phyloP scores from a whole-genome alignment of 2,329 filamentous ascomycete species.

The Nothomitra cinnamomea region DNA sequence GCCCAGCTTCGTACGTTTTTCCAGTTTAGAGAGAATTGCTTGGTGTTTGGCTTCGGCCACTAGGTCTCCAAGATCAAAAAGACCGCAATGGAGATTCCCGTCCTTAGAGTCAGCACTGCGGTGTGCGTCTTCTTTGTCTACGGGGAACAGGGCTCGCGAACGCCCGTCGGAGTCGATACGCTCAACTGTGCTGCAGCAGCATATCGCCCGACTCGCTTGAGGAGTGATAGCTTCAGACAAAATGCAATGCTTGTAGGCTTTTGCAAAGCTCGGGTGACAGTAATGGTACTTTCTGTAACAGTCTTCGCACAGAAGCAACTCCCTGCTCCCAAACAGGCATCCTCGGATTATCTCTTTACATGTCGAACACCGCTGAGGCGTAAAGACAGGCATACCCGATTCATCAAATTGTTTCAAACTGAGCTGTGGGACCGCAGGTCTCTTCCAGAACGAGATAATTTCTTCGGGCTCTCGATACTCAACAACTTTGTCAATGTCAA shows the following conservation, averaged over 20 bases:
- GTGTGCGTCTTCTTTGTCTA: slow-evolving; percentile 4
- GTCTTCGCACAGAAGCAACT: slow-evolving; percentile 17
- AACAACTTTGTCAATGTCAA: slow-evolving; percentile 6
- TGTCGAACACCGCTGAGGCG: slow-evolving; percentile 7
- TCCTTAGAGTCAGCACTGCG: background rate
- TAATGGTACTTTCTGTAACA: slow-evolving; percentile 20
- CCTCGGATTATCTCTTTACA: slow-evolving; percentile 15
- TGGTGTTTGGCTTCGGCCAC: background rate
- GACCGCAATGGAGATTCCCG: slow-evolving; percentile 6
- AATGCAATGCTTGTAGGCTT: slow-evolving; percentile 21
- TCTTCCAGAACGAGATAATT: slow-evolving; percentile 14
- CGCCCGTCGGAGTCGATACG: slow-evolving; percentile 12
- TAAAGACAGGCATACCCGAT: slow-evolving; percentile 8
- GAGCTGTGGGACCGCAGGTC: slow-evolving; percentile 14
- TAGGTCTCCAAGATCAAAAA: slow-evolving; percentile 4
- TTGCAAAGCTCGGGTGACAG: slow-evolving; percentile 15
- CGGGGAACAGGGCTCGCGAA: slow-evolving; percentile 6
- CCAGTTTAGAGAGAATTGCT: background rate
- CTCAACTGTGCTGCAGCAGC: slow-evolving; percentile 12
- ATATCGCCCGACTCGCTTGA: slow-evolving; percentile 14
- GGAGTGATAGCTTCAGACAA: slow-evolving; percentile 15
- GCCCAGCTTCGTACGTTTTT: slow-evolving; percentile 6
- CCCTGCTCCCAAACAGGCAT: slow-evolving; percentile 14
- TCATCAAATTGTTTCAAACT: slow-evolving; percentile 1
- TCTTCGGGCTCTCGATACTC: slow-evolving; percentile 18